Percentiles rank a stretch among this genome's conserved stretches.
Evolutionary conservation across 441 rosid genomes (phyloP).

Genomic region (Manihot esculenta): DNA sequence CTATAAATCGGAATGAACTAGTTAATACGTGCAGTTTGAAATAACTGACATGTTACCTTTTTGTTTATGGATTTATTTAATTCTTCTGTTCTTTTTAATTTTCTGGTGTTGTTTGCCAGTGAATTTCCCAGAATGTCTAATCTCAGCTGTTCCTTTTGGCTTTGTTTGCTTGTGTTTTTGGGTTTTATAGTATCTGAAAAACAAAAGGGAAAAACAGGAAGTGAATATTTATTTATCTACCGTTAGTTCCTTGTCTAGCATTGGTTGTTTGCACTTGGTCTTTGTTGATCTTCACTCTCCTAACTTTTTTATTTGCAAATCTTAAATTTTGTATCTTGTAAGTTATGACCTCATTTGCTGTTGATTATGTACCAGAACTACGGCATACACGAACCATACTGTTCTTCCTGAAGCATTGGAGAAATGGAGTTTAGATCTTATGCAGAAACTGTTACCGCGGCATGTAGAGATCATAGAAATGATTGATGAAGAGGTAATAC

Average conservation of each 20-base stretch:
- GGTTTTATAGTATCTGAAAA: neutral
- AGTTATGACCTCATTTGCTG: constrained; percentile 3
- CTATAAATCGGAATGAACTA: neutral
- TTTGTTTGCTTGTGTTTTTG: neutral
- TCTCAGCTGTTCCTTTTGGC: neutral
- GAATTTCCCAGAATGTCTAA: neutral
- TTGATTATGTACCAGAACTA: constrained; percentile 51
- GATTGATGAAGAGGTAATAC: constrained; percentile 89
- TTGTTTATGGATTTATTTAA: neutral
- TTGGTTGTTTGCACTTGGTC: neutral
- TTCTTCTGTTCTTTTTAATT: neutral
- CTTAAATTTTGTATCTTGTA: too few species aligned
- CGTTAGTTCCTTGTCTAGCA: constrained; percentile 7
- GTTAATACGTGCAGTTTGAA: neutral
- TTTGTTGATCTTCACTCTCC: neutral
- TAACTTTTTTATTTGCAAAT: neutral
- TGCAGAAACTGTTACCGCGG: constrained; percentile 86
- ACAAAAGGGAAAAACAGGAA: neutral
- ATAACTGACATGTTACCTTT: neutral
- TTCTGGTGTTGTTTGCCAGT: too few species aligned
- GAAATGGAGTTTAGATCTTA: constrained; percentile 95
- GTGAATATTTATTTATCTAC: neutral
- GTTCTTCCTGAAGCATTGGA: constrained; percentile 96
- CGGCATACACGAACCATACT: constrained; percentile 96
- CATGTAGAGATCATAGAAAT: constrained; percentile 84